Evolutionary conservation across 768 basidiomycete genomes (phyloP), one percentile per base, ranked within the genome.

Genomic region (Mycena indigotica): DNA sequence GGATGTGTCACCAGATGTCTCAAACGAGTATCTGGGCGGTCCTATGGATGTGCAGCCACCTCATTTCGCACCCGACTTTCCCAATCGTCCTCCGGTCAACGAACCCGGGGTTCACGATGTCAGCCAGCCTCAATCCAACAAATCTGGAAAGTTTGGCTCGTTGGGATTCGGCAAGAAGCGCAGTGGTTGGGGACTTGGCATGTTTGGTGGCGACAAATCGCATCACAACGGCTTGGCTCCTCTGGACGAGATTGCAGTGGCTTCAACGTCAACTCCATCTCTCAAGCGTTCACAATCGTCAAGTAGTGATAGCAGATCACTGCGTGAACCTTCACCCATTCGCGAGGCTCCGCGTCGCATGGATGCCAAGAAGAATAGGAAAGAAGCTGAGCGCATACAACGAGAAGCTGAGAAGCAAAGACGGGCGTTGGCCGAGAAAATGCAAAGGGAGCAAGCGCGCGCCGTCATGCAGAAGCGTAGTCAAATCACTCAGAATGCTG

Each of bases 381-480:
- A 91, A 74, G 89, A 93, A 72, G 88, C 88, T 2, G 86, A 90
- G 66, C 84, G 88, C 35, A 70, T 89, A 50, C 84, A 85, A 55
- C 84, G 82, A 57, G 93, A 95, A 72, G 89, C 90, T 19, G 92
- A 95, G 77, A 84, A 87, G 66, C 89, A 91, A 64, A 86, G 88
- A 60, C 90, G 93, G 61, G 85, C 85, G 55, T 79, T 90, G 60
- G 84, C 82, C 17, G 84, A 87, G 70, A 85, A 84, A 65, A 86
- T 77, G 67, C 86, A 91, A 60, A 84, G 86, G 65, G 95, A 97
- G 66, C 89, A 94, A 72, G 91, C 94, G 17, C 84, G 94, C 53
- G 93, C 92, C 41, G 94, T 96, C 72, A 89, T 95, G 86, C 84
- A 87, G 67, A 96, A 95, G 77, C 88, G 92, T 62, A 87, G 84